These are phyloP conservation scores for Aureobasidium sp. DNA, from an alignment of 2,329 filamentous ascomycete species.

Conservation along the genomic window DNA sequence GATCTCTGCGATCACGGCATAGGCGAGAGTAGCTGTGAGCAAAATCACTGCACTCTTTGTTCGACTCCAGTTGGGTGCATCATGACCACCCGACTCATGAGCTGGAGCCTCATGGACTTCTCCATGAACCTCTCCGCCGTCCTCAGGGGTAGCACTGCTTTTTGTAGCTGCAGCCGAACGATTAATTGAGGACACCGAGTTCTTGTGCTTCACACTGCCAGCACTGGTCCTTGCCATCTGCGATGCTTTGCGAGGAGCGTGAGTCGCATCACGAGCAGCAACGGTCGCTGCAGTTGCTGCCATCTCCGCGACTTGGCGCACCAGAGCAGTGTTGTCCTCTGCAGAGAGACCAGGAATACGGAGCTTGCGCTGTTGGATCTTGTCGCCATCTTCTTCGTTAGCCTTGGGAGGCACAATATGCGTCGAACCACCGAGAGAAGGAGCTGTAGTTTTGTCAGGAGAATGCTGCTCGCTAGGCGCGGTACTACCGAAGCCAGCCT, in stretches of 20 bases:
- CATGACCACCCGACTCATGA: conserved; percentile 63
- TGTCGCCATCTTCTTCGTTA: conserved; percentile 38
- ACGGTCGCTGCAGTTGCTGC: conserved; percentile 84
- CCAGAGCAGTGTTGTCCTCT: conserved; percentile 71
- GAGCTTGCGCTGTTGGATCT: conserved; percentile 23
- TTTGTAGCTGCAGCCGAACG: background rate
- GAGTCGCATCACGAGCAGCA: conserved; percentile 67
- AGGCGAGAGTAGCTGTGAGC: conserved; percentile 78
- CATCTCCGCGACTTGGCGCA: conserved; percentile 85
- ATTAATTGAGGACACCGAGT: background rate
- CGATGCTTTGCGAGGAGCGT: conserved; percentile 43
- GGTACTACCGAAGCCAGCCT: conserved; percentile 61
- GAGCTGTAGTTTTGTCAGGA: conserved; percentile 23
- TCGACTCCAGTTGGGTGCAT: conserved; percentile 97
- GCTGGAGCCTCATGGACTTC: conserved; percentile 39
- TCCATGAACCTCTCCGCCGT: conserved; percentile 30
- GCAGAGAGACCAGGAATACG: conserved; percentile 62
- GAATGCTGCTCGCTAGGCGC: conserved; percentile 27
- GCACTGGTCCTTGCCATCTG: conserved; percentile 27
- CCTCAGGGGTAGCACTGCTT: conserved; percentile 22
- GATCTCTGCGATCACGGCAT: conserved; percentile 94
- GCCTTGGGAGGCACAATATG: conserved; percentile 70
- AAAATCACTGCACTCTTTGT: conserved; percentile 85
- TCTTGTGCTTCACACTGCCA: conserved; percentile 21
- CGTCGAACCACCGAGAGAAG: conserved; percentile 19